These are phyloP conservation scores for Colletotrichum sidae DNA, from an alignment of 2,329 filamentous ascomycete genomes.

Conservation along the genomic window DNA sequence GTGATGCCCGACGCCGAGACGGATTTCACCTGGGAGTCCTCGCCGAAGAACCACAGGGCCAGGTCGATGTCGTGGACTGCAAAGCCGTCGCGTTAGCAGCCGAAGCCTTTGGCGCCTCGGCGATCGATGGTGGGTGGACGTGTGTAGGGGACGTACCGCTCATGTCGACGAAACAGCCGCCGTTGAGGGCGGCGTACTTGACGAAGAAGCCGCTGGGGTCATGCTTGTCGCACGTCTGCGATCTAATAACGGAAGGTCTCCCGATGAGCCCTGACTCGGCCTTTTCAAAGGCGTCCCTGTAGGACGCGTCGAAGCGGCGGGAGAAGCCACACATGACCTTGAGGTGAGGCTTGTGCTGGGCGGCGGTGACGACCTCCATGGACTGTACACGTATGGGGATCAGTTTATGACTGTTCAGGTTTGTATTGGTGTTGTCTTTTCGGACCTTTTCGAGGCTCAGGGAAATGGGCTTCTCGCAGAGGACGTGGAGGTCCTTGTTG, in stretches of 20 bases:
- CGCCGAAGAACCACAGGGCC: slow-evolving; percentile 49
- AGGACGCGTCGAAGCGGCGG: slow-evolving; percentile 70
- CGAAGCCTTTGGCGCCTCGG: too few relatives aligned
- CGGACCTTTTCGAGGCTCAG: slow-evolving; percentile 69
- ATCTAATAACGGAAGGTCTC: slow-evolving; percentile 68
- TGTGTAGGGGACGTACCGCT: slow-evolving; percentile 8
- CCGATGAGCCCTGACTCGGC: slow-evolving; percentile 68
- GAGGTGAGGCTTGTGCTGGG: slow-evolving; percentile 64
- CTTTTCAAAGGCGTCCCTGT: slow-evolving; percentile 68
- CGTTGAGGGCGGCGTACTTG: slow-evolving; percentile 71
- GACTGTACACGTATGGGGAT: slow-evolving; percentile 56
- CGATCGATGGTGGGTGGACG: background rate
- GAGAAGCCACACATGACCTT: slow-evolving; percentile 67
- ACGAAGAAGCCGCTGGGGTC: slow-evolving; percentile 76
- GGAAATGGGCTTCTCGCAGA: slow-evolving; percentile 70
- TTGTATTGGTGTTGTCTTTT: background rate
- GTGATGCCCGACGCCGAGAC: slow-evolving; percentile 47
- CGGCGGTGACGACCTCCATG: slow-evolving; percentile 64
- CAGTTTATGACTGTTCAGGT: background rate
- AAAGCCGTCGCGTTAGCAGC: too few relatives aligned
- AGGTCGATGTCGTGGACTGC: slow-evolving; percentile 39
- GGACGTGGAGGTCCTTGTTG: slow-evolving; percentile 63
- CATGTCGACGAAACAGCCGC: slow-evolving; percentile 76
- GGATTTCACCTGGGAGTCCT: slow-evolving; percentile 46
- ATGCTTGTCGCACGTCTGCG: slow-evolving; percentile 75